These are phyloP conservation scores for Pelagophyceae sp. DNA, from an alignment of 352 stramenopile species.

Conservation along the genomic window DNA sequence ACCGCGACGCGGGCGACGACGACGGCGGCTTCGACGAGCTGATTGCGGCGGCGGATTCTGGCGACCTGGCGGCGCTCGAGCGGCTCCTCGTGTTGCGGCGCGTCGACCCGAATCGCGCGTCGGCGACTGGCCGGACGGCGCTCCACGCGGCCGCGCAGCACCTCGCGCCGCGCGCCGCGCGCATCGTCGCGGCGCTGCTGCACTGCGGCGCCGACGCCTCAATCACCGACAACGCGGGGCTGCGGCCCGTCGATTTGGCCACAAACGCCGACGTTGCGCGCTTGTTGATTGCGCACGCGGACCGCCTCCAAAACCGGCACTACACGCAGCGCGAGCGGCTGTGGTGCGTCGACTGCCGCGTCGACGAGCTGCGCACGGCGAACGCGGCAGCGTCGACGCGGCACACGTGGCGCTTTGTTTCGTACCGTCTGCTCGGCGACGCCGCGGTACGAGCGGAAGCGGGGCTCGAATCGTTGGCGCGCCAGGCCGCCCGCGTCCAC, in stretches of 20 bases:
- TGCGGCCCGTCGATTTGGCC: not conserved
- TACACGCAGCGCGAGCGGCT: not conserved
- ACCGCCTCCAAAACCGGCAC: not conserved
- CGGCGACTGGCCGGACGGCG: not conserved
- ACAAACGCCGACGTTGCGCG: not conserved
- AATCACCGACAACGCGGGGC: not conserved
- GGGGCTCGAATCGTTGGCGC: no score
- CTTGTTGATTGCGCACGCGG: not conserved
- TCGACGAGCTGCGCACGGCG: not conserved
- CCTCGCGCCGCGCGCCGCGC: not conserved
- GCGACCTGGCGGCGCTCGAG: not conserved
- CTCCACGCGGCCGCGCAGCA: not conserved
- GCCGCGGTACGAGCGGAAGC: not conserved
- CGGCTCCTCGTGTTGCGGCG: not conserved
- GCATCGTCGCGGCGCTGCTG: not conserved
- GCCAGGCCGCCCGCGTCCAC: no score
- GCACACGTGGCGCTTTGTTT: not conserved
- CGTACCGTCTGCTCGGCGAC: not conserved
- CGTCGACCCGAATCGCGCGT: not conserved
- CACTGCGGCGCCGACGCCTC: slow-evolving; percentile 1
- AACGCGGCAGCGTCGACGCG: not conserved
- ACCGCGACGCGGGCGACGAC: not conserved
- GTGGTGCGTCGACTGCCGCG: not conserved
- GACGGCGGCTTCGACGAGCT: not conserved
- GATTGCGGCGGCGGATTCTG: not conserved